Base-by-base conservation (phyloP, 176 grass and related monocot species). In the Lolium perenne region DNA sequence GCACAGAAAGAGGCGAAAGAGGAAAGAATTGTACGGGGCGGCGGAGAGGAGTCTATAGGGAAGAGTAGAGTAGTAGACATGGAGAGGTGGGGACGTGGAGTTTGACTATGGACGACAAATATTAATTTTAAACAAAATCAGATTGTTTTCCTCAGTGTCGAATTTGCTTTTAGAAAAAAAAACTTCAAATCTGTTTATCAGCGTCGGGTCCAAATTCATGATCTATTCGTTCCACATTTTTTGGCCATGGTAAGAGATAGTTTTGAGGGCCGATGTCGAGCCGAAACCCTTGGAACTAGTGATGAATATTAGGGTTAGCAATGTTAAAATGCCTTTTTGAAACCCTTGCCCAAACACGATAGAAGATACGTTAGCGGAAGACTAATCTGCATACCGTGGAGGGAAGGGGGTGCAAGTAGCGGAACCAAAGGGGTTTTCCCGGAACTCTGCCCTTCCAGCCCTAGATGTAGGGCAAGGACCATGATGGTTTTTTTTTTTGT, bases 21-120 rank as follows among this genome's bases (percentile, higher is more conserved):
- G 72, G 72, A 32, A 76, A 76, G 23, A 76, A 76, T 76, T 47
- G 72, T 53, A 76, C 23, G 23, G 48, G 72, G 53, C 48, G 49
- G 72, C 72, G 72, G 72, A 9, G 72, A 69, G 66, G 25, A 32
- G 47, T 76, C 72, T 76, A 75, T 53, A 53, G 23, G 22, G 72
- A 32, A 50, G 72, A 50, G 72, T 53, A 15, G 45, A 74, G 32
- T 35, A 35, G 32, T 35, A 35, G 32, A 35, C 32, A 35, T 35
- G 32, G 32, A 35, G 32, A 35, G 32, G 32, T 35, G 32, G 32
- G 71, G 71, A 22, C 14, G 17, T 76, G 22, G 48, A 53, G 48
- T 76, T 32, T 53, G 71, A 74, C 71, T 74, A 45, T 53, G 1
- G 71, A 49, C 22, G 13, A 22, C 3, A 53, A 48, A 75, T 74